Evolutionary conservation across 2,329 filamentous ascomycete species (phyloP).

Genomic region (Blastomyces parvus): DNA sequence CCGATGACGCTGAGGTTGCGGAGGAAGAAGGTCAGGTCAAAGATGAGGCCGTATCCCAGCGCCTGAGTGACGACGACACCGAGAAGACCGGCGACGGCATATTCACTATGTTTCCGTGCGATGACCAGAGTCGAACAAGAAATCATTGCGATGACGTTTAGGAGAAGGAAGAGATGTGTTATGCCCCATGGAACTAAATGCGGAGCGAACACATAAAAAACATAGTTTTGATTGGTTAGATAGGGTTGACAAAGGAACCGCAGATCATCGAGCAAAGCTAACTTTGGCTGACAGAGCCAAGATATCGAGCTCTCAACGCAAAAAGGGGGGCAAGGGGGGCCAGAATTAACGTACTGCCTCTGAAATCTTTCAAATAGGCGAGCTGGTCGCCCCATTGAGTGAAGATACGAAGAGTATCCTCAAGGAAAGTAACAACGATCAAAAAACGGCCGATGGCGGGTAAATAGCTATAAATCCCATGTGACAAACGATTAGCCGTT

Average conservation of each 20-base stretch:
- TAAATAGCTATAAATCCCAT: constrained; percentile 57
- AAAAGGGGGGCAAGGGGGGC: constrained; percentile 5
- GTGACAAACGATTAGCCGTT: background rate
- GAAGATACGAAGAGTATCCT: constrained; percentile 90
- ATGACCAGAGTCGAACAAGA: constrained; percentile 79
- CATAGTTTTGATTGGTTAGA: constrained; percentile 5
- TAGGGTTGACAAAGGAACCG: background rate
- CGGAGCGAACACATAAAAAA: background rate
- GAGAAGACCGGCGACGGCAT: constrained; percentile 82
- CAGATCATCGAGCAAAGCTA: background rate
- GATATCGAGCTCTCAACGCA: constrained; percentile 10
- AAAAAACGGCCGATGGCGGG: constrained; percentile 93
- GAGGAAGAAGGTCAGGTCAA: constrained; percentile 99
- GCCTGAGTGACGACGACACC: constrained; percentile 87
- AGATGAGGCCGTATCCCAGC: constrained; percentile 93
- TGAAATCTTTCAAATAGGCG: constrained; percentile 82
- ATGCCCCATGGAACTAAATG: constrained; percentile 68
- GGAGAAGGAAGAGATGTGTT: constrained; percentile 84
- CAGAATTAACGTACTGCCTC: constrained; percentile 66
- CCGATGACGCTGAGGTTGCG: constrained; percentile 97
- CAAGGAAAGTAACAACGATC: constrained; percentile 96
- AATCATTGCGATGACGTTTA: constrained; percentile 83
- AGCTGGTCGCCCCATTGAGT: constrained; percentile 98
- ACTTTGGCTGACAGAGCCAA: constrained; percentile 4
- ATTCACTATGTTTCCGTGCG: constrained; percentile 82